Evolutionary conservation across 2,329 filamentous ascomycete genomes (phyloP), one percentile per base, ranked within the genome.

Genomic region (Xylariaceae sp.): DNA sequence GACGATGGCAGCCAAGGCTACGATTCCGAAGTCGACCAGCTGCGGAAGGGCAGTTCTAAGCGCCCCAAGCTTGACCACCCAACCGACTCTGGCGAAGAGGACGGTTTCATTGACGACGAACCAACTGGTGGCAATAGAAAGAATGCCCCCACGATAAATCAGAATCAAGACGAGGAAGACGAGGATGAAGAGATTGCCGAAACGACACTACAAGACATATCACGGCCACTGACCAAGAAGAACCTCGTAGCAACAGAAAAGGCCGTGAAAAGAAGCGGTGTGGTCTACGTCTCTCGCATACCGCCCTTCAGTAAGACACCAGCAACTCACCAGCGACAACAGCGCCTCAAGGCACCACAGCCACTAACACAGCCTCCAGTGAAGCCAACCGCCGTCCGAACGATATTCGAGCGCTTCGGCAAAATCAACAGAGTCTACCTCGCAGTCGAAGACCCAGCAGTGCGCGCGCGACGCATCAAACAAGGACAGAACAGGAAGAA

Each of bases 401-500:
- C 51, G 5, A 56, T 56, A n/a, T 57, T 60, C 39, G 79, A 85
- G 55, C 87, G 86, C 10, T 90, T 90, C 71, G 90, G 90, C 54
- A 76, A 77, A 38, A 82, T 93, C 64, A 88, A 88, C 48, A 58
- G 64, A 34, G 58, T 65, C 42, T 66, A 63, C 41, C 51, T 64
- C 5, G 50, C 63, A 1, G 62, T 63, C 40, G 63, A 66, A 71
- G 85, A 90, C 64, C 80, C 84, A 0, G 69, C 80, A 3, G 77
- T 80, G 6, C 87, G 89, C 61, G 75, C 81, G 7, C 79, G 83
- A 22, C 85, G 90, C 31, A 78, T 91, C 12, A 80, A 81, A 49
- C 80, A 78, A 46, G 90, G 90, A 46, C 90, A 90, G 53, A 94
- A 93, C 73, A 91, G 91, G 74, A 90, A 91, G 71, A 82, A 84